phyloP scores from a whole-genome alignment of 2,329 filamentous ascomycete species.

The Neoscytalidium dimidiatum region DNA sequence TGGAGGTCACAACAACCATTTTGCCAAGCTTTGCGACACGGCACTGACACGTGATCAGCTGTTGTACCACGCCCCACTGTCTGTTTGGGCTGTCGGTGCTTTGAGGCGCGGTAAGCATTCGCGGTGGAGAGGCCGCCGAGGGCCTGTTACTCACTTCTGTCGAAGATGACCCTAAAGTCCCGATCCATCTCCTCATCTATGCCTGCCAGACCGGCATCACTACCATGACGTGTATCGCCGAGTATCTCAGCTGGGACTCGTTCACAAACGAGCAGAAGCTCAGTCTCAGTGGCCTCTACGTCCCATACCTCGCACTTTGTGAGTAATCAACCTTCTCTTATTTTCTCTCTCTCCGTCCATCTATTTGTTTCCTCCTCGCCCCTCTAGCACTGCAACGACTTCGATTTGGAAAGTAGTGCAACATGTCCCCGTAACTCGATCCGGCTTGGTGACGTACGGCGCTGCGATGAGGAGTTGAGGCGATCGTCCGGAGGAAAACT shows the following conservation, averaged over 20 bases:
- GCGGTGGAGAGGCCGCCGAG: too few species aligned
- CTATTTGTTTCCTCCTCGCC: too few species aligned
- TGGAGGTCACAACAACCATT: slow-evolving; percentile 45
- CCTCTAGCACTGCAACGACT: too few species aligned
- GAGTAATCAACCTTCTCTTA: not conserved
- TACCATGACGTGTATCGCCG: slow-evolving; percentile 63
- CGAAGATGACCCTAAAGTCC: slow-evolving; percentile 59
- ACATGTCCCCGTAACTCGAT: too few species aligned
- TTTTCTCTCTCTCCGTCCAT: not conserved
- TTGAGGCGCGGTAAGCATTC: slow-evolving; percentile 48
- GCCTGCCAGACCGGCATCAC: slow-evolving; percentile 62
- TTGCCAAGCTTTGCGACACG: not conserved
- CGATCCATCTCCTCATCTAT: slow-evolving; percentile 62
- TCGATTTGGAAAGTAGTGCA: too few species aligned
- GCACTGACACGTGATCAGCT: slow-evolving; percentile 28
- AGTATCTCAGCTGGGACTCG: slow-evolving; percentile 57
- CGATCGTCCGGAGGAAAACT: not conserved
- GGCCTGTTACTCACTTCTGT: not conserved
- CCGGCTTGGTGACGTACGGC: too few species aligned
- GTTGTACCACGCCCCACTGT: slow-evolving; percentile 62
- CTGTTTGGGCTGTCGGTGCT: slow-evolving; percentile 60
- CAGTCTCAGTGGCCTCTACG: slow-evolving; percentile 39
- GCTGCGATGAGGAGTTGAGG: not conserved
- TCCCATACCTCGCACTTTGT: slow-evolving; percentile 33
- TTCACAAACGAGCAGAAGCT: slow-evolving; percentile 33